A percentile compares a stretch with the other conserved stretches of the same genome.
These are phyloP conservation scores for Oryza meyeriana DNA, from an alignment of 176 grass and related monocot species.

Conservation along the genomic window DNA sequence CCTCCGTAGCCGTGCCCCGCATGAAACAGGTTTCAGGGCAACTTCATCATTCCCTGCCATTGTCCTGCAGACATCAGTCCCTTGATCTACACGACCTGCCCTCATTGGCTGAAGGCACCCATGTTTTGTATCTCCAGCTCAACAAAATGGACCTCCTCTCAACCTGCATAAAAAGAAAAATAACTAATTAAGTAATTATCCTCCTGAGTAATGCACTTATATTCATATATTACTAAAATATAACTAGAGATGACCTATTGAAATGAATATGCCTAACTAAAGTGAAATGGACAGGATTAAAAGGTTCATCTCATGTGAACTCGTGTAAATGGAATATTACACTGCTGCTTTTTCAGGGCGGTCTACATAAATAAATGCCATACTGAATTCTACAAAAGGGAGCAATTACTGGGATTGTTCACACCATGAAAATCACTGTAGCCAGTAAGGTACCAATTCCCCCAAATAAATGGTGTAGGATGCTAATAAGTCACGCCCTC, in stretches of 20 bases:
- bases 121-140: conserved; percentile 46
- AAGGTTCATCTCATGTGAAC: conserved; percentile 31
- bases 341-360: conserved; percentile 22
- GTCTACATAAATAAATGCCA: conserved; percentile 26
- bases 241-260: conserved; percentile 15
- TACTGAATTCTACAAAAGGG: conserved; percentile 14
- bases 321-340: conserved; percentile 42
- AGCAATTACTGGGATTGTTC: conserved; percentile 25
- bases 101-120: conserved; percentile 32
- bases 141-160: conserved; percentile 46
- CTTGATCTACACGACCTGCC: conserved; percentile 9
- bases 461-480: not conserved
- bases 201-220: not conserved
- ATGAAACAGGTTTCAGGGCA: conserved; percentile 55
- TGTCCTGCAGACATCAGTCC: conserved; percentile 35
- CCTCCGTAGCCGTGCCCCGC: conserved; percentile 49
- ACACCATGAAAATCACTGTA: conserved; percentile 13
- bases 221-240: conserved; percentile 25
- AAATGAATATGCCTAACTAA: conserved; percentile 40
- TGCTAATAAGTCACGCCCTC: conserved; percentile 24
- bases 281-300: conserved; percentile 22
- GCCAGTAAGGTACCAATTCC: not conserved
- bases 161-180: conserved; percentile 43
- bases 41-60: conserved; percentile 62
- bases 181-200: not conserved